Percentiles rank a stretch among this genome's conserved stretches.
These are phyloP conservation scores for Leishmania gerbilli DNA, from an alignment of 208 protist species.

Conservation along the genomic window DNA sequence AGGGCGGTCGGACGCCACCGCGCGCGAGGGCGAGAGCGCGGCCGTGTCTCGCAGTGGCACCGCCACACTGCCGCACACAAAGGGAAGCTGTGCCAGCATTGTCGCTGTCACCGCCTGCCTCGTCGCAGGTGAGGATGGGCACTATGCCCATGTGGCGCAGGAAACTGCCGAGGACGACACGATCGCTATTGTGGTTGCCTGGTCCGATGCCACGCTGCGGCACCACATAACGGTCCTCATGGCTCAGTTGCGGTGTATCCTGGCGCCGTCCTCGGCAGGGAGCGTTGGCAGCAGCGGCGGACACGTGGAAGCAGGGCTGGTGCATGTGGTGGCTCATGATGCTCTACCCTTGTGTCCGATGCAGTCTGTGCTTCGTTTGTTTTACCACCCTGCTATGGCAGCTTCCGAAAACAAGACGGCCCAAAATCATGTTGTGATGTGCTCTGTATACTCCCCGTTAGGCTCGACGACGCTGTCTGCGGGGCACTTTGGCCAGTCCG, in stretches of 20 bases:
- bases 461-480: not conserved
- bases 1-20: not conserved
- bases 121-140: not conserved
- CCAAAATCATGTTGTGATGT: slow-evolving; percentile 26
- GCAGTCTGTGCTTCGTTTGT: slow-evolving; percentile 37
- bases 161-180: slow-evolving; percentile 6
- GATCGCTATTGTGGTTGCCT: slow-evolving; percentile 26
- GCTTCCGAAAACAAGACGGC: not conserved
- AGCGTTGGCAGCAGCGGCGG: too few relatives aligned
- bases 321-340: slow-evolving; percentile 29
- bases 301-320: slow-evolving; percentile 6
- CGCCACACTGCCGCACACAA: slow-evolving; percentile 12
- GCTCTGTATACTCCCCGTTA: slow-evolving; percentile 20
- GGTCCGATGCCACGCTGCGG: slow-evolving; percentile 21
- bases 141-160: not conserved
- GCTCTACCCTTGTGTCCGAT: slow-evolving; percentile 33
- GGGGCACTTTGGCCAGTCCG: not conserved
- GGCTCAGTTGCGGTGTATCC: slow-evolving; percentile 3
- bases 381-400: slow-evolving; percentile 22
- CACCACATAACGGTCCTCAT: slow-evolving; percentile 31
- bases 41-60: not conserved
- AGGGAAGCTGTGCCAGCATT: slow-evolving; percentile 23
- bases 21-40: not conserved
- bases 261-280: slow-evolving; percentile 13
- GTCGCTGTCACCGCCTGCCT: slow-evolving; percentile 30